Base-by-base conservation (phyloP, 352 stramenopile species). In the Globisporangium nunn region DNA sequence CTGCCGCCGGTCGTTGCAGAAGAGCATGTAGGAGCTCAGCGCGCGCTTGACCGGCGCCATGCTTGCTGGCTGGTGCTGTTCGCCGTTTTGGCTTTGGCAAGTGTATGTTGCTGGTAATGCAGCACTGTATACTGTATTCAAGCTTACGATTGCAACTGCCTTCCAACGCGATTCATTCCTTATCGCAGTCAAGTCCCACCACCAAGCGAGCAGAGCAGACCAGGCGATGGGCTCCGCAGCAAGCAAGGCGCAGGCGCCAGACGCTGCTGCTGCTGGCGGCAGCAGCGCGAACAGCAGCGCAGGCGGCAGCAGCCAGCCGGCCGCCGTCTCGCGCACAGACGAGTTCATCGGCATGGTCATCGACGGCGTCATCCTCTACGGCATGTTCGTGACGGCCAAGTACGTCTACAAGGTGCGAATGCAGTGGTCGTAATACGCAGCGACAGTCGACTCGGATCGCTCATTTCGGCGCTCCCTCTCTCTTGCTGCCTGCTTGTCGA, bases 1-100 rank as follows among this genome's bases (percentile, higher is more conserved):
- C 63, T 85, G 85, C 17, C 85, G 81, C 29, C 67, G 70, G 56
- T 88, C 84, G 64, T 86, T 84, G 64, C 84, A 89, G 66, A 94
- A 95, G 63, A 82, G 66, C 54, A 93, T 71, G 59, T 95, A 95
- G 54, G 84, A 88, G 64, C 78, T 94, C 70, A 87, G 78, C 56
- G 86, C 84, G 66, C 87, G 92, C 78, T 95, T 95, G 55, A 88
- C 67, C 33, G 67, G 62, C 53, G 67, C 69, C 74, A 87, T 89
- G 15, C 41, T 41, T 40, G 37, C 44, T 29, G 4, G 1, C 30
- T 10, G 33, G 2, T 4, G 17, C 48, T 12, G 31, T n/a, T 30
- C 23, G 23, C 23, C 23, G 23, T 23, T 23, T 23, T 23, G 23
- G 23, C 23, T 23, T 23, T 23, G 23, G 23, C 23, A 23, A 23